These are phyloP conservation scores for Alternaria burnsii DNA, from an alignment of 2,329 filamentous ascomycete species.

Conservation along the genomic window DNA sequence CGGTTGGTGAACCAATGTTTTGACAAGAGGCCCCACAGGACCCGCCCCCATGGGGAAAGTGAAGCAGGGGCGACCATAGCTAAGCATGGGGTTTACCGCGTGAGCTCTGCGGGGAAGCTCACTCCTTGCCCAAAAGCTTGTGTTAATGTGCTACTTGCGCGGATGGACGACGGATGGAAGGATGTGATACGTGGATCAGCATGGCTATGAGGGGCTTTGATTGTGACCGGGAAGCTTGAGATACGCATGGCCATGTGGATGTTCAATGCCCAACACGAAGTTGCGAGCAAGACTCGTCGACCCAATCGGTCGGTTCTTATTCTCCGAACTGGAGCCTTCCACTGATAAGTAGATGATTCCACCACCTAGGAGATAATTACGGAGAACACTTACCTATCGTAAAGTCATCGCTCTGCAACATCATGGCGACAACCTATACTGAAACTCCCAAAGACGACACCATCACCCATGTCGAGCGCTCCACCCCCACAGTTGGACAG, in stretches of 20 bases:
- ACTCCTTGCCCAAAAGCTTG: slow-evolving; percentile 3
- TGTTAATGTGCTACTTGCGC: neutral
- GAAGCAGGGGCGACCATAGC: neutral
- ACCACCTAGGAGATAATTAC: neutral
- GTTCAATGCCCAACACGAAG: neutral
- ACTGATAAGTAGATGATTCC: slow-evolving; percentile 10
- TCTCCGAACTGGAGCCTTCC: neutral
- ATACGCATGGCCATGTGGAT: neutral
- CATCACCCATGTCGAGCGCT: slow-evolving; percentile 27
- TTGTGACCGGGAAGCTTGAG: neutral
- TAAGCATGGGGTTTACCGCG: neutral
- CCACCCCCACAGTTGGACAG: slow-evolving; percentile 2
- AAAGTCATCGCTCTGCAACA: neutral
- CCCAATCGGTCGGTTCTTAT: slow-evolving; percentile 9
- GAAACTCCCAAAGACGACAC: slow-evolving; percentile 21
- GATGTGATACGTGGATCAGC: slow-evolving; percentile 16
- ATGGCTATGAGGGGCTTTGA: neutral
- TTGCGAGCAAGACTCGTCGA: neutral
- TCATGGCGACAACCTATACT: slow-evolving; percentile 13
- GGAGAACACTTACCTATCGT: neutral
- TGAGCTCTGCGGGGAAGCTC: slow-evolving; percentile 17
- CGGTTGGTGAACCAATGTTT: neutral
- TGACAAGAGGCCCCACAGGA: slow-evolving; percentile 12
- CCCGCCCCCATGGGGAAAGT: slow-evolving; percentile 17
- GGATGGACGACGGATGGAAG: neutral